Conservation (phyloP, 768 basidiomycete species). For the Mycena pura region DNA sequence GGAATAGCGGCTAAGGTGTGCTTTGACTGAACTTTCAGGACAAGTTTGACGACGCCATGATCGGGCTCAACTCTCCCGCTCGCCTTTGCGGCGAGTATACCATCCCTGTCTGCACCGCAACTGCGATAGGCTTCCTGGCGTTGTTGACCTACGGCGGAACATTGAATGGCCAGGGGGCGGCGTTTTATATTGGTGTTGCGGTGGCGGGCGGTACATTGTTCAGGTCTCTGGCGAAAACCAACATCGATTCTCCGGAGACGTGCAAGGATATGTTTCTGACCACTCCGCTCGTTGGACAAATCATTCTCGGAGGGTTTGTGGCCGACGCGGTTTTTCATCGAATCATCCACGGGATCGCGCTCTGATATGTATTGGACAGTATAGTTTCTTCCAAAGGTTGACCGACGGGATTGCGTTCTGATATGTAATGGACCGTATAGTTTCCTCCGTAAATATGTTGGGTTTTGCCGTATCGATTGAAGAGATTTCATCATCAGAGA, state of each 20-base stretch:
- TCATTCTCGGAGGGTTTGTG: slow-evolving; percentile 33
- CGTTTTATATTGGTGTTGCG: slow-evolving; percentile 36
- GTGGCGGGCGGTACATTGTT: slow-evolving; percentile 27
- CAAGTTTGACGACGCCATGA: slow-evolving; percentile 59
- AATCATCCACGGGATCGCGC: slow-evolving; percentile 22
- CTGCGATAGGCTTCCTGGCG: slow-evolving; percentile 51
- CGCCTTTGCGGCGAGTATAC: slow-evolving; percentile 56
- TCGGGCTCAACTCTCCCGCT: slow-evolving; percentile 64
- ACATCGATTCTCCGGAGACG: slow-evolving; percentile 34
- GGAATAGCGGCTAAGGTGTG: background rate
- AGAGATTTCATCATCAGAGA: too few relatives aligned
- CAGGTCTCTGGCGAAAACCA: slow-evolving; percentile 23
- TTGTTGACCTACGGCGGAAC: slow-evolving; percentile 51
- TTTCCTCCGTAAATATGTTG: too few relatives aligned
- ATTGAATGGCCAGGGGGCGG: slow-evolving; percentile 47
- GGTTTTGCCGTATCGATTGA: too few relatives aligned
- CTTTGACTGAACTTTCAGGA: slow-evolving; percentile 43
- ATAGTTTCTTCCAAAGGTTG: too few relatives aligned
- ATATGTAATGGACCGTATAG: too few relatives aligned
- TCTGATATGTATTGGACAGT: slow-evolving; percentile 25
- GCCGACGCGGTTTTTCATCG: slow-evolving; percentile 31
- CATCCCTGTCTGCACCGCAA: slow-evolving; percentile 51
- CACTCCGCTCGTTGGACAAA: slow-evolving; percentile 35
- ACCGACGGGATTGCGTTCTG: too few relatives aligned
- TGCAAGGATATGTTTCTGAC: slow-evolving; percentile 33